Conservation (phyloP, 306 rosid genomes). For the Cucurbita pepo region DNA sequence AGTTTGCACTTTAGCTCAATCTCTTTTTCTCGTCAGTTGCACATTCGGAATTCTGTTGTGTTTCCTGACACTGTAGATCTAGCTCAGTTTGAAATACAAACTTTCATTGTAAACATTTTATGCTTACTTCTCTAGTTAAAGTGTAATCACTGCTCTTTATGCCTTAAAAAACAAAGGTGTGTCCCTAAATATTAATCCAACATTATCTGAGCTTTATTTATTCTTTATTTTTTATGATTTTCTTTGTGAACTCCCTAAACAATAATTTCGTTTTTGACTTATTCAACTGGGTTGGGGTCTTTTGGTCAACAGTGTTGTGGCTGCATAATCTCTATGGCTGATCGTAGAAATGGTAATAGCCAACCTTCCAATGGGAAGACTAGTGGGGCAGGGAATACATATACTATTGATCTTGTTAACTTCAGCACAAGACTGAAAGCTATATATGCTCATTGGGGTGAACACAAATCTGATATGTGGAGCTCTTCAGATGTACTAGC, state of each 20-base stretch:
- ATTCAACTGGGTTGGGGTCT: background rate
- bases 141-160: background rate
- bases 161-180: background rate
- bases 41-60: background rate
- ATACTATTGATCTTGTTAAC: conserved; percentile 45
- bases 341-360: conserved; percentile 57
- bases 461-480: conserved; percentile 51
- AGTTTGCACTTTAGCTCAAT: background rate
- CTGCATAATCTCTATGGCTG: conserved; percentile 36
- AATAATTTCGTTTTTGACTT: background rate
- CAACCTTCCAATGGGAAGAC: conserved; percentile 51
- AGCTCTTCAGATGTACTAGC: conserved; percentile 58
- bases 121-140: background rate
- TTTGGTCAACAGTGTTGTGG: conserved; percentile 5
- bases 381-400: conserved; percentile 29
- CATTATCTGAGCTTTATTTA: background rate
- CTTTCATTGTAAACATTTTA: background rate
- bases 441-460: conserved; percentile 57
- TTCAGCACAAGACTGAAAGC: conserved; percentile 47
- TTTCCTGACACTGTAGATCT: background rate
- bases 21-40: background rate
- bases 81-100: background rate
- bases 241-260: background rate
- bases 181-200: background rate
- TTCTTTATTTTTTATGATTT: background rate